phyloP scores from a whole-genome alignment of 1,139 yeast species.

The Diutina ranongensis region DNA sequence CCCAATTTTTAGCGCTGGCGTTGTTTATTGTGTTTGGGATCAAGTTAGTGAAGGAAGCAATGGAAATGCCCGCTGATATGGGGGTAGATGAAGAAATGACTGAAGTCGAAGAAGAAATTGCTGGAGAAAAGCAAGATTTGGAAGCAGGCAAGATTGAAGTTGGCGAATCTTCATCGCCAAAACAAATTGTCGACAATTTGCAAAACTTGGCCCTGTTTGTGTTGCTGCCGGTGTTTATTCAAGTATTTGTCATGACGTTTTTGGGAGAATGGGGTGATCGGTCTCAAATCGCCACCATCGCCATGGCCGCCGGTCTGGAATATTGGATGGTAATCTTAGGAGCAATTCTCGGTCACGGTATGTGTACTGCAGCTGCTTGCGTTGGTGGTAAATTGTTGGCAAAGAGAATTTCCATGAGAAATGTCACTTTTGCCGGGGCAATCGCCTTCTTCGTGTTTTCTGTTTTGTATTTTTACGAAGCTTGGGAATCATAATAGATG shows the following conservation, averaged over 20 bases:
- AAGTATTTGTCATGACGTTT: slow-evolving; percentile 91
- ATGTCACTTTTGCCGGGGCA: slow-evolving; percentile 87
- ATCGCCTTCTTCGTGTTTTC: slow-evolving; percentile 76
- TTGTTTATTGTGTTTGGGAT: slow-evolving; percentile 78
- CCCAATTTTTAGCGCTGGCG: slow-evolving; percentile 71
- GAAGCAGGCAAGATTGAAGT: slow-evolving; percentile 6
- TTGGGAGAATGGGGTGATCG: slow-evolving; percentile 99
- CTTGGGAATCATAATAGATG: slow-evolving; percentile 14
- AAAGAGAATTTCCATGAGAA: slow-evolving; percentile 79
- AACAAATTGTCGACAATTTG: not conserved
- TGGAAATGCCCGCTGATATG: slow-evolving; percentile 63
- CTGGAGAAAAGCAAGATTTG: slow-evolving; percentile 35
- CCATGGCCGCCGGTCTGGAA: slow-evolving; percentile 96
- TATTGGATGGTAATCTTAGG: slow-evolving; percentile 87
- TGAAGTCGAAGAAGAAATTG: slow-evolving; percentile 92
- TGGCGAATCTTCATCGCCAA: not conserved
- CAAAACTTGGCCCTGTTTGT: slow-evolving; percentile 45
- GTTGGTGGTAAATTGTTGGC: slow-evolving; percentile 88
- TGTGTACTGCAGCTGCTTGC: slow-evolving; percentile 92
- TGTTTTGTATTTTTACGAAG: slow-evolving; percentile 65
- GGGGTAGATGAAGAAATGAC: slow-evolving; percentile 95
- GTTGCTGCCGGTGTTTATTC: slow-evolving; percentile 86
- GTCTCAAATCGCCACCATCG: slow-evolving; percentile 94
- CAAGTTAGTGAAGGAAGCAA: slow-evolving; percentile 69
- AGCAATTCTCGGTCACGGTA: slow-evolving; percentile 78